These are phyloP conservation scores for Dothideomycetidae sp. DNA, from an alignment of 2,329 filamentous ascomycete genomes.

Conservation along the genomic window DNA sequence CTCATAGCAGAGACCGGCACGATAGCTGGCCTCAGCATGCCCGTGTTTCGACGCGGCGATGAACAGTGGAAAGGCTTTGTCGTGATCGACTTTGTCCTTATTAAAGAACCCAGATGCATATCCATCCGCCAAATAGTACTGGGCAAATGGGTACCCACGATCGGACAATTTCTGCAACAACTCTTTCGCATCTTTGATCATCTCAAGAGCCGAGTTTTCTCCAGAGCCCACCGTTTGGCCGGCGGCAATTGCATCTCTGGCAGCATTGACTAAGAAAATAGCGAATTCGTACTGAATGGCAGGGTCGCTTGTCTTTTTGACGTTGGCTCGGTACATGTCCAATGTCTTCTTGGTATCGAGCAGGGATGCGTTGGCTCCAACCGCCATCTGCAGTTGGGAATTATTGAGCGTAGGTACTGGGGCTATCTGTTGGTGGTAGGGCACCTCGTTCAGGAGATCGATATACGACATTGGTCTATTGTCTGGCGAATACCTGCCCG, in stretches of 20 bases:
- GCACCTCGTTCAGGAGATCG: constrained; percentile 46
- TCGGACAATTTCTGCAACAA: constrained; percentile 79
- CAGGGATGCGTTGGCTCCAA: constrained; percentile 82
- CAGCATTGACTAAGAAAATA: constrained; percentile 80
- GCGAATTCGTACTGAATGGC: constrained; percentile 94
- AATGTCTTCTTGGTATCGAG: constrained; percentile 86
- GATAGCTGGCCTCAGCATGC: constrained; percentile 89
- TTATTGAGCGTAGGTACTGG: constrained; percentile 59
- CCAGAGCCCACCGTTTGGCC: constrained; percentile 26
- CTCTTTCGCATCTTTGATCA: constrained; percentile 74
- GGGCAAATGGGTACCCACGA: constrained; percentile 85
- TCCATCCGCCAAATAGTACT: constrained; percentile 93
- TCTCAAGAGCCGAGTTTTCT: constrained; percentile 37
- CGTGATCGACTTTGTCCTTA: constrained; percentile 85
- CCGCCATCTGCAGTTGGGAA: constrained; percentile 57
- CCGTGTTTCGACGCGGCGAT: constrained; percentile 90
- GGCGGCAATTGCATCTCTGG: constrained; percentile 52
- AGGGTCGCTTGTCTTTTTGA: constrained; percentile 89
- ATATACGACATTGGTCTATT: constrained; percentile 45
- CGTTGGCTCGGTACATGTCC: constrained; percentile 93
- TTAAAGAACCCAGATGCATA: constrained; percentile 89
- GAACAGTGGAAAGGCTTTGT: constrained; percentile 83
- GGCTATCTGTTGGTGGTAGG: constrained; percentile 66
- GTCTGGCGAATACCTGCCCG: constrained; percentile 42
- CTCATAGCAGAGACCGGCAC: constrained; percentile 87